These are phyloP conservation scores for Naegleria lovaniensis DNA, from an alignment of 208 protist genomes.

Conservation along the genomic window DNA sequence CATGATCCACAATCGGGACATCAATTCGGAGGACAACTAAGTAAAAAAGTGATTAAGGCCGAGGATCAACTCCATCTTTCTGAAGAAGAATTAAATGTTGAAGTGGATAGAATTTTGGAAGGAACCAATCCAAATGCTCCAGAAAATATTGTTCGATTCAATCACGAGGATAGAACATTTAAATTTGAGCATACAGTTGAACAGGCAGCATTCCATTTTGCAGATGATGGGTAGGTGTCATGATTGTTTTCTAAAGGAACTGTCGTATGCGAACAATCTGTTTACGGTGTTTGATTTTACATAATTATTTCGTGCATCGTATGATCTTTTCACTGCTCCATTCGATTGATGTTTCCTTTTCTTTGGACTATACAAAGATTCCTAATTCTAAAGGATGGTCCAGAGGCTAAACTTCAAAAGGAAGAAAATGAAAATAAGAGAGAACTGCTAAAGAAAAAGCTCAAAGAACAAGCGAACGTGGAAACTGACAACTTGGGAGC, in stretches of 20 bases:
- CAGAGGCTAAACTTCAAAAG: constrained; percentile 75
- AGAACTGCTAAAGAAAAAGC: constrained; percentile 41
- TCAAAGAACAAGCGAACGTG: constrained; percentile 58
- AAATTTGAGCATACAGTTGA: constrained; percentile 76
- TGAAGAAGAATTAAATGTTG: constrained; percentile 60
- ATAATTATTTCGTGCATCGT: background rate
- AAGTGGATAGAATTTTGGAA: constrained; percentile 82
- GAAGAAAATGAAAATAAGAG: constrained; percentile 52
- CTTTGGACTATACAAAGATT: background rate
- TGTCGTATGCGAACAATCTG: too few species aligned
- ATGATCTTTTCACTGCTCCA: background rate
- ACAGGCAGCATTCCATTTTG: constrained; percentile 70
- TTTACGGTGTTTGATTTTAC: background rate
- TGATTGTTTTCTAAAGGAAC: too few species aligned
- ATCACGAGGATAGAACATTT: constrained; percentile 76
- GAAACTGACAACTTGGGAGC: constrained; percentile 62
- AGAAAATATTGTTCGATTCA: constrained; percentile 86
- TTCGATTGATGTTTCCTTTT: too few species aligned
- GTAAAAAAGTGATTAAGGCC: background rate
- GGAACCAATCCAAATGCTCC: constrained; percentile 73
- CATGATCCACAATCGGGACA: background rate
- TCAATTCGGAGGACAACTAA: background rate
- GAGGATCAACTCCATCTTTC: constrained; percentile 30
- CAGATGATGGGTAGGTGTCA: constrained; percentile 57
- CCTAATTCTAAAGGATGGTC: constrained; percentile 63